Percentiles rank a stretch among this genome's conserved stretches.
Evolutionary conservation across 805 yeast species (phyloP).

Genomic region (Kodamaea sagamina): DNA sequence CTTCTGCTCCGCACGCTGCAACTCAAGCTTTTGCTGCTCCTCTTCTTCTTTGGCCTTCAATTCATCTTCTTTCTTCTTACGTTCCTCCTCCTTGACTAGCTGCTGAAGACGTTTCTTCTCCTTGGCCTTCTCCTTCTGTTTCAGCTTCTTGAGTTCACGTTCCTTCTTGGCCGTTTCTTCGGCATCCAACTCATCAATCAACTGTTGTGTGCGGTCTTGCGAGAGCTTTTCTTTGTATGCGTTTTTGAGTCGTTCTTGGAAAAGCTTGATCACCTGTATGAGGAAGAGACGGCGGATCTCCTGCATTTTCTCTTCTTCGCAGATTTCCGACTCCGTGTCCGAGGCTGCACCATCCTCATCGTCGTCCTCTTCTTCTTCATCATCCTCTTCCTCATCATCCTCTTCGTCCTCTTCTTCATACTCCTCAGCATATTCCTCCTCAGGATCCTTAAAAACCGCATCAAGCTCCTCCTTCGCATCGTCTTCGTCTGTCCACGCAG

Average conservation of each 20-base stretch:
- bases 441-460: constrained; percentile 26
- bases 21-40: constrained; percentile 36
- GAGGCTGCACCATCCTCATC: constrained; percentile 41
- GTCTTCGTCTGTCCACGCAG: constrained; percentile 26
- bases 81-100: constrained; percentile 63
- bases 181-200: constrained; percentile 68
- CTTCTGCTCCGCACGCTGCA: constrained; percentile 38
- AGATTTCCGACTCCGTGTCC: constrained; percentile 37
- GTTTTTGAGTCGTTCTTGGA: constrained; percentile 69
- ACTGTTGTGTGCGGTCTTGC: constrained; percentile 63
- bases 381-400: constrained; percentile 25
- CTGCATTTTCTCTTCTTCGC: constrained; percentile 63
- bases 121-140: constrained; percentile 66
- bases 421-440: constrained; percentile 44
- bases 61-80: constrained; percentile 53
- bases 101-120: constrained; percentile 68
- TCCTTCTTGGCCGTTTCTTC: constrained; percentile 67
- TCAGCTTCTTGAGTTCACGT: constrained; percentile 63
- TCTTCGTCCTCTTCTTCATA: constrained; percentile 36
- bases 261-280: constrained; percentile 73
- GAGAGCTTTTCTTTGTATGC: constrained; percentile 82
- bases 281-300: constrained; percentile 82
- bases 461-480: constrained; percentile 15
- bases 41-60: constrained; percentile 41
- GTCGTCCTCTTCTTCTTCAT: constrained; percentile 34